Evolutionary conservation across 352 stramenopile species (phyloP).

Genomic region (Phytophthora sp.): DNA sequence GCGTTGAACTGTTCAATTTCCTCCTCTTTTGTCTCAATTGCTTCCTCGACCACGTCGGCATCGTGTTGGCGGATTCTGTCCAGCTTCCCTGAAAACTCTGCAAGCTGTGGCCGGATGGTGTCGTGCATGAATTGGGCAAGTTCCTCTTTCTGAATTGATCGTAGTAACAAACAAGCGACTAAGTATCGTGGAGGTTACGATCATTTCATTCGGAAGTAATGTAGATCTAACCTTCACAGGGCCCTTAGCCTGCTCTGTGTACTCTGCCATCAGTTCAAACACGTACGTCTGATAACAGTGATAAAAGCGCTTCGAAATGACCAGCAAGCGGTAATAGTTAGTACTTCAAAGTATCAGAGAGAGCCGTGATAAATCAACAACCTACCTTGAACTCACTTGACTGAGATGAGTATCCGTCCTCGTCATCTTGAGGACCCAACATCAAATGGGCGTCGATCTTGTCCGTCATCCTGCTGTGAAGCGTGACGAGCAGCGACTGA

Average conservation of each 20-base stretch:
- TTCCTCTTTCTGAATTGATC: slow-evolving; percentile 56
- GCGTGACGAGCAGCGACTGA: slow-evolving; percentile 54
- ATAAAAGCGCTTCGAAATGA: slow-evolving; percentile 64
- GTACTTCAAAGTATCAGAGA: background rate
- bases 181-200: background rate
- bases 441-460: slow-evolving; percentile 64
- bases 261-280: slow-evolving; percentile 73
- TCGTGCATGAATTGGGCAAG: slow-evolving; percentile 70
- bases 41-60: slow-evolving; percentile 52
- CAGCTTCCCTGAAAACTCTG: slow-evolving; percentile 56
- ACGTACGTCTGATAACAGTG: slow-evolving; percentile 73
- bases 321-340: slow-evolving; percentile 7
- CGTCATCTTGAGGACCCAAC: slow-evolving; percentile 45
- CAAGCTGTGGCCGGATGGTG: slow-evolving; percentile 58
- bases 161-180: background rate
- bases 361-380: background rate
- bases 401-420: slow-evolving; percentile 73
- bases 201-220: background rate
- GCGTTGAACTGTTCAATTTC: slow-evolving; percentile 55
- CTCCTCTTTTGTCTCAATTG: slow-evolving; percentile 65
- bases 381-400: slow-evolving; percentile 72
- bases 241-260: slow-evolving; percentile 69
- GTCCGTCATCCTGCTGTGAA: slow-evolving; percentile 66
- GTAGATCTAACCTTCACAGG: slow-evolving; percentile 52
- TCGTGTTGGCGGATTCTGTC: slow-evolving; percentile 73